A percentile compares a stretch with the other conserved stretches of the same genome.
Conservation (phyloP, 2,329 filamentous ascomycete genomes). For the Cercospora janseana region DNA sequence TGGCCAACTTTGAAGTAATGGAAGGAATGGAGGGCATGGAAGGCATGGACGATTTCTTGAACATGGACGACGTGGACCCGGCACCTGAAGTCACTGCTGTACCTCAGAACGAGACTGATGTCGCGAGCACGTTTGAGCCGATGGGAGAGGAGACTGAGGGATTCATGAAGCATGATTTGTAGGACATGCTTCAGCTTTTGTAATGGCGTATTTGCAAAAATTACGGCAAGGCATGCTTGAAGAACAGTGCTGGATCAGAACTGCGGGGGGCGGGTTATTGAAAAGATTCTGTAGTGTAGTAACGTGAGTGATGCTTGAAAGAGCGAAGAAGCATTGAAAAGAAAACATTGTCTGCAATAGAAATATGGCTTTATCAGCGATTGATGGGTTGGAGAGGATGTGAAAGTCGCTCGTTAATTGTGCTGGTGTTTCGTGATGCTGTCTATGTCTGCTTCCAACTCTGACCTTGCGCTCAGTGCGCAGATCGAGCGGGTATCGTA, state of each 20-base stretch:
- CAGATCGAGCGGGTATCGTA: conserved; percentile 4
- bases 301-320: conserved; percentile 1
- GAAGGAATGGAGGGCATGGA: conserved; percentile 14
- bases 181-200: background rate
- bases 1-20: conserved; percentile 11
- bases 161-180: conserved; percentile 36
- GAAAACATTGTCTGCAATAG: background rate
- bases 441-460: background rate
- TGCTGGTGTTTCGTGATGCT: background rate
- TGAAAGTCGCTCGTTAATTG: background rate
- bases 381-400: background rate
- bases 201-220: background rate
- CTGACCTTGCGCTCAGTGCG: background rate
- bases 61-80: conserved; percentile 13
- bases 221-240: background rate
- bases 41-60: conserved; percentile 14
- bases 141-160: conserved; percentile 30
- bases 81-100: conserved; percentile 10
- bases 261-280: background rate
- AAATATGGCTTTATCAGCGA: background rate
- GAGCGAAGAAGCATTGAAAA: background rate
- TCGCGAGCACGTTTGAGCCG: conserved; percentile 18
- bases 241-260: background rate
- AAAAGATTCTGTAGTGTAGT: conserved; percentile 9
- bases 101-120: conserved; percentile 6